Base-by-base conservation (phyloP, 1,139 yeast species). In the Zhuliangozyma blackwelliae region DNA sequence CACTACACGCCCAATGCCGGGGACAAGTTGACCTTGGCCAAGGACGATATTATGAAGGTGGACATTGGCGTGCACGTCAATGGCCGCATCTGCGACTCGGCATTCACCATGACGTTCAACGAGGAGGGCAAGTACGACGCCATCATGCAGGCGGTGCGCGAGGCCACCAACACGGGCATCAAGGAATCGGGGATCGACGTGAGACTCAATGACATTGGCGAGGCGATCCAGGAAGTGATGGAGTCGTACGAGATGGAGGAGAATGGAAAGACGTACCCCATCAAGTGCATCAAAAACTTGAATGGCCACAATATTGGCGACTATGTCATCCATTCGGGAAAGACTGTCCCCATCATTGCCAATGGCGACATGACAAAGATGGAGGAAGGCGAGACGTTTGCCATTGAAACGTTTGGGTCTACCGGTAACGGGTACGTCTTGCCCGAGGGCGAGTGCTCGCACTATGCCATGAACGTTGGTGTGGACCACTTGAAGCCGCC, bases 311-410 rank as follows among this genome's bases (percentile, higher is more conserved):
- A 82, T 55, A 94, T 92, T 51, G 81, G 77, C 27, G 90, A 82
- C 38, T 89, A 72, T 62, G 72, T 72, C 37, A 92, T 92, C 52
- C 99, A 92, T 62, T 94, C 90, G 28, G 97, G 97, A 45, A 92
- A 92, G 60, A 80, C 94, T 16, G 97, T 92, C 33, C 99, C 99
- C 16, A 92, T 94, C 55, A 95, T 92, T 30, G 84, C 90, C 54
- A 87, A 86, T 52, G 92, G 90, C 10, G 98, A 92, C 59, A 77
- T 77, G 63, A 90, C 97, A 20, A 90, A 90, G 71, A 90, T 92
- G 97, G 99, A 94, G 61, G 99, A 92, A 66, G 97, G 97, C 44
- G 98, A 92, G 60, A 83, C 89, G 3, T 92, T 88, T 70, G 99
- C 99, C 39, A 90, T 94, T 54, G 99, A 92, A 63, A 92, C 99